phyloP scores from a whole-genome alignment of 495 filamentous ascomycete species.

The Xylaria intraflava region DNA sequence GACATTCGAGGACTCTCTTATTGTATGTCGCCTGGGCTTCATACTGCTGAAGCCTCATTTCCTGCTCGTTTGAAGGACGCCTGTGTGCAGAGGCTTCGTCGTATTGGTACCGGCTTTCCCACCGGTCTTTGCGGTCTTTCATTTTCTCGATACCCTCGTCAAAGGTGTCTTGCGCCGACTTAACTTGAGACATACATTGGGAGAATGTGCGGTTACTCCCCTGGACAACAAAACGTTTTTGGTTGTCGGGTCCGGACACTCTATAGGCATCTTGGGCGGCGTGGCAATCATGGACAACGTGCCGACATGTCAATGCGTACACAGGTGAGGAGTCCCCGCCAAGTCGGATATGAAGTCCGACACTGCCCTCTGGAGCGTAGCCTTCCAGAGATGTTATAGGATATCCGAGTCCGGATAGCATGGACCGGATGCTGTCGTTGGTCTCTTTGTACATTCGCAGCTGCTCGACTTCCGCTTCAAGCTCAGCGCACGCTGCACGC shows the following conservation, averaged over 20 bases:
- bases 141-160: neutral
- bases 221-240: neutral
- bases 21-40: neutral
- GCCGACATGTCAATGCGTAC: slow-evolving; percentile 6
- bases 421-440: too few relatives aligned
- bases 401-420: neutral
- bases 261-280: neutral
- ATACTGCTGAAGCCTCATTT: neutral
- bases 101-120: neutral
- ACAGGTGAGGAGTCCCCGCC: neutral
- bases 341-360: slow-evolving; percentile 2
- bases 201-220: neutral
- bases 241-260: neutral
- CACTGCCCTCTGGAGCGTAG: neutral
- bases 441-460: neutral
- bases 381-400: neutral
- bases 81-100: neutral
- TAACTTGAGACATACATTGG: neutral
- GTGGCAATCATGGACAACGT: neutral
- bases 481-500: slow-evolving; percentile 3
- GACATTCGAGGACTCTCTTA: neutral
- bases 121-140: neutral
- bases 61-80: neutral
- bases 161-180: neutral
- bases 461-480: slow-evolving; percentile 1